Conservation (phyloP, 164 flowering plant species). For the Aristolochia californica region DNA sequence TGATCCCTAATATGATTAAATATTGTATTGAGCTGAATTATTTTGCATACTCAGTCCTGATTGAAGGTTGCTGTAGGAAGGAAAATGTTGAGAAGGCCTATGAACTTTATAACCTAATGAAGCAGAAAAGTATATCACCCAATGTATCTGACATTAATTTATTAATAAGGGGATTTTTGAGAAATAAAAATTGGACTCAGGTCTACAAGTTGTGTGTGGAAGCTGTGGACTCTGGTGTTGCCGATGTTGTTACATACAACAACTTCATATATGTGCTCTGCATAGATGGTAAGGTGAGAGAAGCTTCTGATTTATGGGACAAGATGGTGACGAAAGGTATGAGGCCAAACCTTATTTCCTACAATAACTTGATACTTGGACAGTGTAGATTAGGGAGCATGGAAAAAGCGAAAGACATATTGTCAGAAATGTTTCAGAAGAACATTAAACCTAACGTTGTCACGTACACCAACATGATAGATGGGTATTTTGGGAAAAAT, state of each 20-base stretch:
- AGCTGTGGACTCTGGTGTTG: conserved; percentile 42
- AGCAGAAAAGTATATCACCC: conserved; percentile 29
- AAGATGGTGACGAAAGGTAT: conserved; percentile 44
- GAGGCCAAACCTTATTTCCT: conserved; percentile 37
- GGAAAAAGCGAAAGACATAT: conserved; percentile 32
- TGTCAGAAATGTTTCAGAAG: conserved; percentile 33
- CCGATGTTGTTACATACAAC: conserved; percentile 43
- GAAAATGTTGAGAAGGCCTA: conserved; percentile 45
- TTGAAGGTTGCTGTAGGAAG: conserved; percentile 50
- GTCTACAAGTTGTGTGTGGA: conserved; percentile 45
- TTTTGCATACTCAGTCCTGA: conserved; percentile 47
- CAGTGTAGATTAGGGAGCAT: conserved; percentile 41
- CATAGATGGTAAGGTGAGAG: conserved; percentile 33
- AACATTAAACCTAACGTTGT: conserved; percentile 42
- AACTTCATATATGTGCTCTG: conserved; percentile 38
- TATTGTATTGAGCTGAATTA: conserved; percentile 47
- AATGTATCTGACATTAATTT: conserved; percentile 33
- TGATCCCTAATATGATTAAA: conserved; percentile 31
- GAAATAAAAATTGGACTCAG: conserved; percentile 20
- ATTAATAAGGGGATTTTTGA: conserved; percentile 39
- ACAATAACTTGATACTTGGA: conserved; percentile 53
- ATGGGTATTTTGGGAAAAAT: conserved; percentile 51
- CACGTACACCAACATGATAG: conserved; percentile 46
- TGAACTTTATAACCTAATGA: conserved; percentile 52
- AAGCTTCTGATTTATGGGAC: conserved; percentile 41